phyloP scores from a whole-genome alignment of 768 basidiomycete species.

The Dacryopinax spathularia region DNA sequence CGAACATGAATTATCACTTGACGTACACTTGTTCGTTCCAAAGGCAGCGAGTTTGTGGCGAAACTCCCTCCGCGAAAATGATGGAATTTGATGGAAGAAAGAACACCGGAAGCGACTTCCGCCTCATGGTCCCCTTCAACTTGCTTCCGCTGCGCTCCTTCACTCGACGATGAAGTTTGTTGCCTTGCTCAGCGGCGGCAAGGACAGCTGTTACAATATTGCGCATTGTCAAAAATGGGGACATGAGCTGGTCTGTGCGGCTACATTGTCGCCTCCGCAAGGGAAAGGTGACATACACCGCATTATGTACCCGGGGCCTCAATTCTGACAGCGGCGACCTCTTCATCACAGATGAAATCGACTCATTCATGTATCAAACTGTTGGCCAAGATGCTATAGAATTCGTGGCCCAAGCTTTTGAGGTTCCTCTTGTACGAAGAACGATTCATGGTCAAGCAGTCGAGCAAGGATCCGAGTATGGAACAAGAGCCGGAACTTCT shows the following conservation, averaged over 20 bases:
- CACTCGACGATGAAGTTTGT: conserved; percentile 66
- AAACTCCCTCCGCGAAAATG: too few species aligned
- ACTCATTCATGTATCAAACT: conserved; percentile 98
- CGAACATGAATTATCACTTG: neutral
- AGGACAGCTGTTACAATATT: conserved; percentile 94
- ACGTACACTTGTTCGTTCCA: neutral
- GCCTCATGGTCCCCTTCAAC: neutral
- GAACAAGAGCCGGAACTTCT: conserved; percentile 31
- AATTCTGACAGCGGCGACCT: conserved; percentile 11
- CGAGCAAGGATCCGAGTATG: conserved; percentile 76
- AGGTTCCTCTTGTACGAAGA: conserved; percentile 69
- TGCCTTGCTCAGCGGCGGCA: conserved; percentile 89
- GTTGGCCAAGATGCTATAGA: conserved; percentile 91
- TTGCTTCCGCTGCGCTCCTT: conserved; percentile 1
- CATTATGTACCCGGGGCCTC: conserved; percentile 16
- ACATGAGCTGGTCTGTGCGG: conserved; percentile 76
- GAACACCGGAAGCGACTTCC: neutral
- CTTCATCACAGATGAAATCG: conserved; percentile 70
- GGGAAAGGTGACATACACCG: conserved; percentile 89
- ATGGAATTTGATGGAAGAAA: neutral
- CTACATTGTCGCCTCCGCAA: conserved; percentile 66
- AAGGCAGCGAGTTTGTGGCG: too few species aligned
- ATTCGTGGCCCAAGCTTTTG: conserved; percentile 68
- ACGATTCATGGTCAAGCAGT: conserved; percentile 71
- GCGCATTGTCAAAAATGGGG: conserved; percentile 75